These are phyloP conservation scores for Leccinum pellstonianum DNA, from an alignment of 768 basidiomycete genomes.

Conservation along the genomic window DNA sequence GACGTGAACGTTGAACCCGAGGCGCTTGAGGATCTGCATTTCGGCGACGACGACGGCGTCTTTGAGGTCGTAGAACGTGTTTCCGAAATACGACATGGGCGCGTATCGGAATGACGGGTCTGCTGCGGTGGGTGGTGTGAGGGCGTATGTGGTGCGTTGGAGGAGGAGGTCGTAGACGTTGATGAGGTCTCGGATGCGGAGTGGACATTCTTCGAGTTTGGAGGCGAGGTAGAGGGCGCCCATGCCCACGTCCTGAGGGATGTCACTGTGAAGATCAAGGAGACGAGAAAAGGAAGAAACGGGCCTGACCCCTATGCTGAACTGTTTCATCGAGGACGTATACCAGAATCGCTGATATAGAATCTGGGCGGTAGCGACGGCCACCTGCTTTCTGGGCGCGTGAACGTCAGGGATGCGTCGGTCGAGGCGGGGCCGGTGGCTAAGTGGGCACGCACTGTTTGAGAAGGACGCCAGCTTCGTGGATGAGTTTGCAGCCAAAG, in stretches of 20 bases:
- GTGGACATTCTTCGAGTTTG: constrained; percentile 88
- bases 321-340: constrained; percentile 92
- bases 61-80: constrained; percentile 90
- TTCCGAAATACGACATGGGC: constrained; percentile 88
- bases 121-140: constrained; percentile 25
- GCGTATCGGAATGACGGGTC: constrained; percentile 56
- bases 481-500: constrained; percentile 91
- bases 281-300: constrained; percentile 13
- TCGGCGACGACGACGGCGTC: constrained; percentile 92
- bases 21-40: constrained; percentile 95
- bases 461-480: constrained; percentile 89
- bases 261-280: constrained; percentile 1
- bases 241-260: constrained; percentile 76
- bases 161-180: constrained; percentile 90
- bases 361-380: constrained; percentile 94
- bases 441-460: constrained; percentile 62
- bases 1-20: constrained; percentile 94
- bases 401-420: constrained; percentile 3
- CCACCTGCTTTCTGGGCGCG: constrained; percentile 80
- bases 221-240: constrained; percentile 86
- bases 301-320: constrained; percentile 79
- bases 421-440: background rate
- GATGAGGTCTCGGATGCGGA: constrained; percentile 91
- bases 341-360: constrained; percentile 97
- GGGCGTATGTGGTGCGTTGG: constrained; percentile 64